phyloP scores from a whole-genome alignment of 2,329 filamentous ascomycete species.

The Phymatotrichopsis omnivora region DNA sequence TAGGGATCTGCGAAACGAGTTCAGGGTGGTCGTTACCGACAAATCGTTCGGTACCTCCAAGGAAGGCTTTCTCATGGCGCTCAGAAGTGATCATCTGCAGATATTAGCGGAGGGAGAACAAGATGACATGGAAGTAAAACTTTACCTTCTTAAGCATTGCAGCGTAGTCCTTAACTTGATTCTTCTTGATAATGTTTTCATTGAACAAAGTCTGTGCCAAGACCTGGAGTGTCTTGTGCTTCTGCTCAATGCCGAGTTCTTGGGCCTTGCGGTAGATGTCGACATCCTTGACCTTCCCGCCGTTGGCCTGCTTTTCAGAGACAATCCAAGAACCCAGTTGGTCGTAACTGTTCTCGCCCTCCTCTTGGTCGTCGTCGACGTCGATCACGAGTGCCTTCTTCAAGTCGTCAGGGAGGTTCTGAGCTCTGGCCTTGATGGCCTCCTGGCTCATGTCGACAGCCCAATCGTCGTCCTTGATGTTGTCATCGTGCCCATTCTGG shows the following conservation, averaged over 20 bases:
- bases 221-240: constrained; percentile 87
- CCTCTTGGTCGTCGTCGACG: constrained; percentile 65
- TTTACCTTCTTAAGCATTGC: constrained; percentile 84
- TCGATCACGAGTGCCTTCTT: constrained; percentile 82
- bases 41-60: constrained; percentile 91
- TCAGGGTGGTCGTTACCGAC: constrained; percentile 72
- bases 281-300: constrained; percentile 71
- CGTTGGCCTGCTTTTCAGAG: constrained; percentile 58
- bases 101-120: no score
- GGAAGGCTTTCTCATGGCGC: constrained; percentile 86
- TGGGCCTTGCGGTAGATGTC: constrained; percentile 95
- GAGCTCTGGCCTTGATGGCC: constrained; percentile 87
- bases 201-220: constrained; percentile 91
- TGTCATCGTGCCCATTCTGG: constrained; percentile 41
- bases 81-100: constrained; percentile 80
- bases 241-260: constrained; percentile 85
- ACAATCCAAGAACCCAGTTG: constrained; percentile 89
- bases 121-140: background rate
- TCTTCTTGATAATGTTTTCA: constrained; percentile 59
- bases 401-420: constrained; percentile 85
- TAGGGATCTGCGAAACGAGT: constrained; percentile 65
- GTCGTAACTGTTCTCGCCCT: constrained; percentile 70
- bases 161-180: constrained; percentile 76
- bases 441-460: constrained; percentile 93
- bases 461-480: constrained; percentile 82